Evolutionary conservation across 768 basidiomycete genomes (phyloP).

Genomic region (Imleria badia): DNA sequence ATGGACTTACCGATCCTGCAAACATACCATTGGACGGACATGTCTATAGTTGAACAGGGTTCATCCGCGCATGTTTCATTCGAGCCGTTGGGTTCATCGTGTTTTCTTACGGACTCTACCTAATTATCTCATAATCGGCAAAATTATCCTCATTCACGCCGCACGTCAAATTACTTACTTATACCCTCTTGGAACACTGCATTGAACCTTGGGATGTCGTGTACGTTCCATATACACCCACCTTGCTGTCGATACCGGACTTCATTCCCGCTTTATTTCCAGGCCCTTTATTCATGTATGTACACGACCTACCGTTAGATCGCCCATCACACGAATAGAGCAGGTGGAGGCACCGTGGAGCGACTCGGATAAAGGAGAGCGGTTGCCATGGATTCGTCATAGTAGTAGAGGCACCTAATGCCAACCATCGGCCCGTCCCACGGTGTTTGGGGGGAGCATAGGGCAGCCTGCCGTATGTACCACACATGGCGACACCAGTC

Average conservation of each 20-base stretch:
- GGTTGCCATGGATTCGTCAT: too few species aligned
- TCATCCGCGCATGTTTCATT: not conserved
- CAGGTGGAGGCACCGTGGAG: too few species aligned
- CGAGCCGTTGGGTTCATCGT: not conserved
- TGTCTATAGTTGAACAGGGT: conserved; percentile 6
- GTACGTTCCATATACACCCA: not conserved
- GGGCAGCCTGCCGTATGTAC: too few species aligned
- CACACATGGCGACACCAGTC: not conserved
- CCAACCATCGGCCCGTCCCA: too few species aligned
- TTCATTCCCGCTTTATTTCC: conserved; percentile 22
- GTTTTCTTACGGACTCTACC: not conserved
- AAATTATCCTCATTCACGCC: not conserved
- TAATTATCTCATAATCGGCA: conserved; percentile 20
- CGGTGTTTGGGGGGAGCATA: too few species aligned
- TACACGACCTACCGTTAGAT: not conserved
- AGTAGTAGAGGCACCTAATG: too few species aligned
- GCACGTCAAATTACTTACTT: conserved; percentile 5
- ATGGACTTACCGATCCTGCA: not conserved
- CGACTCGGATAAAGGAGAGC: not conserved
- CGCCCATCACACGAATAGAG: not conserved
- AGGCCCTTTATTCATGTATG: not conserved
- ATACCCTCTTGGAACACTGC: conserved; percentile 10
- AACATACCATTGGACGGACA: conserved; percentile 11
- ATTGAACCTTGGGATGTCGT: conserved; percentile 3
- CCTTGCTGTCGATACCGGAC: not conserved